phyloP scores from a whole-genome alignment of 2,329 filamentous ascomycete species.

The Mycosphaerella sp. region DNA sequence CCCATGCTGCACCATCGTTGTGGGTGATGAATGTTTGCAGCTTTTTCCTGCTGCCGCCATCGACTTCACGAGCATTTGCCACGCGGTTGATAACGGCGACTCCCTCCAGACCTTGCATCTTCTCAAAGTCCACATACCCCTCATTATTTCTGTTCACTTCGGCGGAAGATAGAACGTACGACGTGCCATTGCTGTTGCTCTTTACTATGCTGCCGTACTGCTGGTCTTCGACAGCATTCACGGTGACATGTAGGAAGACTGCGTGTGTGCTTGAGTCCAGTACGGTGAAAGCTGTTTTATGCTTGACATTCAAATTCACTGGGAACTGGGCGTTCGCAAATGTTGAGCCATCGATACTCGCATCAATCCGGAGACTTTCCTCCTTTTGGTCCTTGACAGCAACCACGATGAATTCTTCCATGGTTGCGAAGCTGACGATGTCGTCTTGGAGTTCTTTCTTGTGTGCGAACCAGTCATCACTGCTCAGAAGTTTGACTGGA shows the following conservation, averaged over 20 bases:
- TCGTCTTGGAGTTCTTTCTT: slow-evolving; percentile 58
- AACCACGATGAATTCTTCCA: slow-evolving; percentile 94
- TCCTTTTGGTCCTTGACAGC: slow-evolving; percentile 62
- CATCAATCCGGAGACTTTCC: slow-evolving; percentile 65
- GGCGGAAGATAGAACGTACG: slow-evolving; percentile 76
- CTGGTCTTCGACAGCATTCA: slow-evolving; percentile 56
- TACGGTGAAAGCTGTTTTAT: slow-evolving; percentile 82
- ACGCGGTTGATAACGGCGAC: slow-evolving; percentile 84
- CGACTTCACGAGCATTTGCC: slow-evolving; percentile 60
- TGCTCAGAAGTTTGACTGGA: slow-evolving; percentile 66
- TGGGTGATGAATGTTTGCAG: slow-evolving; percentile 90
- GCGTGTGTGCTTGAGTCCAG: slow-evolving; percentile 92
- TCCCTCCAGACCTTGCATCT: slow-evolving; percentile 85
- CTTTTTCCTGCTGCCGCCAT: slow-evolving; percentile 63
- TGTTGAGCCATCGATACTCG: slow-evolving; percentile 74
- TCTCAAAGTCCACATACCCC: slow-evolving; percentile 92
- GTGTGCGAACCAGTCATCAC: slow-evolving; percentile 69
- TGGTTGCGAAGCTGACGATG: slow-evolving; percentile 81
- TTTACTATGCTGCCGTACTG: slow-evolving; percentile 87
- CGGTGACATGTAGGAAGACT: slow-evolving; percentile 87
- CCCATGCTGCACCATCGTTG: slow-evolving; percentile 90
- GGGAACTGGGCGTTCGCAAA: slow-evolving; percentile 86
- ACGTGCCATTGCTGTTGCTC: slow-evolving; percentile 97
- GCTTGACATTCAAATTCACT: slow-evolving; percentile 68
- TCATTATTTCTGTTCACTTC: slow-evolving; percentile 71